Evolutionary conservation across 257 asterid species (phyloP).

Genomic region (Orobanche coerulescens): DNA sequence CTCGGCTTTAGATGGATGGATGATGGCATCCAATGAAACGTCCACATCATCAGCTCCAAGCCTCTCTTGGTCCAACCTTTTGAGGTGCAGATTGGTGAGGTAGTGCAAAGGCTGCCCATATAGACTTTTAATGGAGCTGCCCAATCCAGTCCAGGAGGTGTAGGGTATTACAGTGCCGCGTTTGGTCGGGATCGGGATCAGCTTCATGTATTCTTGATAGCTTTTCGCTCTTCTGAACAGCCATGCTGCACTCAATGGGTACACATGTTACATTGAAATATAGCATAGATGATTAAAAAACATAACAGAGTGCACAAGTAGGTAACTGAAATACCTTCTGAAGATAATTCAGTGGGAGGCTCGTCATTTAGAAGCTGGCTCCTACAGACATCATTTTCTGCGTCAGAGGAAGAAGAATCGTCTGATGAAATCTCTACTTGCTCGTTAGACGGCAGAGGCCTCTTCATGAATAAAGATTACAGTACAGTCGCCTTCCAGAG

Average conservation of each 20-base stretch:
- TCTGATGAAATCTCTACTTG: conserved; percentile 55
- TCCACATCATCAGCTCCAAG: conserved; percentile 38
- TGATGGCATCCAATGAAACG: conserved; percentile 35
- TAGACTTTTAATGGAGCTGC: conserved; percentile 44
- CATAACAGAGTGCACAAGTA: no score
- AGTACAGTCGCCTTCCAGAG: conserved; percentile 5
- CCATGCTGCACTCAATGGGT: conserved; percentile 26
- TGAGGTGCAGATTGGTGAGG: conserved; percentile 58
- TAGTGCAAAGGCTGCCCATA: conserved; percentile 76
- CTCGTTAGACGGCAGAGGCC: conserved; percentile 28
- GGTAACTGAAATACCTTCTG: conserved; percentile 39
- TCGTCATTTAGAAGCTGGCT: conserved; percentile 21
- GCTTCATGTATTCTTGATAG: conserved; percentile 40
- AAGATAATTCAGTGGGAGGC: conserved; percentile 25
- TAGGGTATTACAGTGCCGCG: conserved; percentile 50
- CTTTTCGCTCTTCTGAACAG: conserved; percentile 38
- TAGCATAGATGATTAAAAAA: no score
- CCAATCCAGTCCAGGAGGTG: conserved; percentile 64
- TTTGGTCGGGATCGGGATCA: conserved; percentile 41
- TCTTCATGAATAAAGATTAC: conserved; percentile 29
- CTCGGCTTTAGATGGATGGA: conserved; percentile 62
- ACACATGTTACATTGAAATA: no score
- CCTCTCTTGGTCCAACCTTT: conserved; percentile 43
- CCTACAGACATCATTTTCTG: conserved; percentile 25
- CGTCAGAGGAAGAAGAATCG: conserved; percentile 49